phyloP scores from a whole-genome alignment of 1,284 basidiomycete species.

The Irpex sp. region DNA sequence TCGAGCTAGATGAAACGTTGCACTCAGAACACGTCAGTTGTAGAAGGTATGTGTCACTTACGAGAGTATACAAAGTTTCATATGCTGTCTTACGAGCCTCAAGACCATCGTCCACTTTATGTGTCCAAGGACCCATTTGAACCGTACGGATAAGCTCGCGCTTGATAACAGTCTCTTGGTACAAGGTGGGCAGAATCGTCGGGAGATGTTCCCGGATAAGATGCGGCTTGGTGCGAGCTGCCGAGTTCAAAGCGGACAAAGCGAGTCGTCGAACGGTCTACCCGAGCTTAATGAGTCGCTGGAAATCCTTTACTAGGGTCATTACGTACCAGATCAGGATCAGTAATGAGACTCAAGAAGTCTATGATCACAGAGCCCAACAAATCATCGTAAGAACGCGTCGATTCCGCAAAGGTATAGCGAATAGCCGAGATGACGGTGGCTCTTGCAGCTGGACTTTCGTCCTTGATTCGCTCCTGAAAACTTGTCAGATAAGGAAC shows the following conservation, averaged over 20 bases:
- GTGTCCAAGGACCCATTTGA: slow-evolving; percentile 98
- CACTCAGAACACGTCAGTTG: not conserved
- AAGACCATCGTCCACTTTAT: slow-evolving; percentile 93
- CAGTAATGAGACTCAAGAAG: slow-evolving; percentile 90
- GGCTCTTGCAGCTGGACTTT: slow-evolving; percentile 81
- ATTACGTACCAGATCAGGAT: slow-evolving; percentile 81
- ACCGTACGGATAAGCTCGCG: slow-evolving; percentile 90
- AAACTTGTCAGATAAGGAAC: slow-evolving; percentile 11
- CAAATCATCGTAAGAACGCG: slow-evolving; percentile 88
- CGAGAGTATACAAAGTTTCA: slow-evolving; percentile 96
- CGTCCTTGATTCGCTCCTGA: slow-evolving; percentile 75
- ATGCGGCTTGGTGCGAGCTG: slow-evolving; percentile 93
- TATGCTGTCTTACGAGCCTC: slow-evolving; percentile 97
- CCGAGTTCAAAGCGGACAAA: slow-evolving; percentile 91
- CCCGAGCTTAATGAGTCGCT: slow-evolving; percentile 10
- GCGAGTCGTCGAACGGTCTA: slow-evolving; percentile 91
- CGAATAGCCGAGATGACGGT: slow-evolving; percentile 95
- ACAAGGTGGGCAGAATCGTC: slow-evolving; percentile 85
- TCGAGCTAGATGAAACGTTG: slow-evolving; percentile 67
- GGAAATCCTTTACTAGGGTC: not conserved
- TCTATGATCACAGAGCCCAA: slow-evolving; percentile 89
- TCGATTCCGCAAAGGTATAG: slow-evolving; percentile 94
- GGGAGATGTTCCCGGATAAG: slow-evolving; percentile 89
- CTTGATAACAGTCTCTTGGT: slow-evolving; percentile 87
- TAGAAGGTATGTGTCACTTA: slow-evolving; percentile 35